A percentile compares a stretch with the other conserved stretches of the same genome.
phyloP scores from a whole-genome alignment of 2,329 filamentous ascomycete species.

The Juglanconis juglandina region DNA sequence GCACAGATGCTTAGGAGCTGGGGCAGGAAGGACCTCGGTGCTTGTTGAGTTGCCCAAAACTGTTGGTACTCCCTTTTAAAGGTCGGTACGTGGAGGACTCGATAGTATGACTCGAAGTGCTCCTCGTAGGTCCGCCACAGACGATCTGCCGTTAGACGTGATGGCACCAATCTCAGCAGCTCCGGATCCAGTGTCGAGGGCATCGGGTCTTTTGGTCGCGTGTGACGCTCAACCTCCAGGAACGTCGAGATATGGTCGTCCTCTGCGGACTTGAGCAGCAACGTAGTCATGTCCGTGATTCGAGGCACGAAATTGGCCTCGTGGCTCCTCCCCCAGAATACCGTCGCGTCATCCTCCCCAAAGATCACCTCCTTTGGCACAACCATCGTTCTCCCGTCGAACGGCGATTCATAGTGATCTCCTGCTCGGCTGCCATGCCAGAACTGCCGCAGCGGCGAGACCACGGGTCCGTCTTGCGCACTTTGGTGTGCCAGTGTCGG shows the following conservation, averaged over 20 bases:
- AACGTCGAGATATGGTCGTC: constrained; percentile 8
- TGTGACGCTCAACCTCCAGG: constrained; percentile 18
- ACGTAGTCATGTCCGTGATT: constrained; percentile 9
- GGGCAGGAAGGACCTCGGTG: constrained; percentile 6
- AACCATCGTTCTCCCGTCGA: background rate
- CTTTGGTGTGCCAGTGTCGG: background rate
- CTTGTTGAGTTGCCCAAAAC: constrained; percentile 18
- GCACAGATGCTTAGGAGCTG: constrained; percentile 13
- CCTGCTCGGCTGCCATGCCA: constrained; percentile 14
- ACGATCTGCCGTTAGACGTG: constrained; percentile 18
- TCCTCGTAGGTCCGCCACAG: constrained; percentile 21
- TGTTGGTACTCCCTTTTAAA: constrained; percentile 20
- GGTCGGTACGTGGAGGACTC: constrained; percentile 21
- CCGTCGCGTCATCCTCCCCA: constrained; percentile 10
- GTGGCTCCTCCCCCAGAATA: constrained; percentile 13
- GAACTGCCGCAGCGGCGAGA: constrained; percentile 5
- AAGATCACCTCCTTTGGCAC: constrained; percentile 14
- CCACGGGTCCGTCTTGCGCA: background rate
- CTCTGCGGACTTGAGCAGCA: constrained; percentile 9
- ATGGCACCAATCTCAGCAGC: constrained; percentile 19
- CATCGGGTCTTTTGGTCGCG: constrained; percentile 7
- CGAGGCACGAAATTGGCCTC: constrained; percentile 15
- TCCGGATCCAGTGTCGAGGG: background rate
- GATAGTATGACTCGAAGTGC: constrained; percentile 21
- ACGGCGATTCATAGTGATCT: constrained; percentile 6